A percentile compares a stretch with the other conserved stretches of the same genome.
phyloP scores from a whole-genome alignment of 306 rosid genomes.

The Nissolia schottii region DNA sequence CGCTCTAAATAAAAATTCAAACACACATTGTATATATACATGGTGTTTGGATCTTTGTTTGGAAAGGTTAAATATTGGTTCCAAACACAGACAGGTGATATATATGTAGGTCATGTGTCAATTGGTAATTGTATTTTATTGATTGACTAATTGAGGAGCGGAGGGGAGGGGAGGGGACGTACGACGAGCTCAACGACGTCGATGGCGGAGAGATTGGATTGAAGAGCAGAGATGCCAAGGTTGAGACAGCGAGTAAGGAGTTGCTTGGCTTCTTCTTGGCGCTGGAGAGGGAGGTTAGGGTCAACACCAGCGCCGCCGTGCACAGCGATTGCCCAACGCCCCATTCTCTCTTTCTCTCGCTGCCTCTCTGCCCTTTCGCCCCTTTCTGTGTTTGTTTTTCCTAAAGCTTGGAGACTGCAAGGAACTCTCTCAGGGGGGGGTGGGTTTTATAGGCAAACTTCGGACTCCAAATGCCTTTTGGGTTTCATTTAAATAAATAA shows the following conservation, averaged over 20 bases:
- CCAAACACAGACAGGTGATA: too few species aligned
- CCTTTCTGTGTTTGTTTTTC: not conserved
- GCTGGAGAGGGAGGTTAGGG: constrained; percentile 71
- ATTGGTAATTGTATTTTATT: too few species aligned
- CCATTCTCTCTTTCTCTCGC: constrained; percentile 29
- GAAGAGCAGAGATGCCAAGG: constrained; percentile 77
- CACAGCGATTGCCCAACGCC: constrained; percentile 85
- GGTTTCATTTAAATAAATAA: not conserved
- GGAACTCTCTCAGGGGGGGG: not conserved
- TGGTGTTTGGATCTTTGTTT: too few species aligned
- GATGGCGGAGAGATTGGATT: constrained; percentile 59
- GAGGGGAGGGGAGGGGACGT: constrained; percentile 16
- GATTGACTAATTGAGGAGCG: too few species aligned
- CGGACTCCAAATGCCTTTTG: constrained; percentile 25
- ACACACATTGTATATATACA: too few species aligned
- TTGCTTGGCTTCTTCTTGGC: constrained; percentile 81
- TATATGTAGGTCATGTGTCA: too few species aligned
- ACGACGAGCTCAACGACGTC: constrained; percentile 95
- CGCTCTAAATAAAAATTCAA: too few species aligned
- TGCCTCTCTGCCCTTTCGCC: not conserved
- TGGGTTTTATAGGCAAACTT: constrained; percentile 18
- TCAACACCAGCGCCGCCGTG: constrained; percentile 98
- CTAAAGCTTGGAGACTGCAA: not conserved
- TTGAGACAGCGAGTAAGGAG: constrained; percentile 82
- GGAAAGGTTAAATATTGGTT: too few species aligned